Conservation (phyloP, 2,329 filamentous ascomycete genomes). For the Fusarium sp. region DNA sequence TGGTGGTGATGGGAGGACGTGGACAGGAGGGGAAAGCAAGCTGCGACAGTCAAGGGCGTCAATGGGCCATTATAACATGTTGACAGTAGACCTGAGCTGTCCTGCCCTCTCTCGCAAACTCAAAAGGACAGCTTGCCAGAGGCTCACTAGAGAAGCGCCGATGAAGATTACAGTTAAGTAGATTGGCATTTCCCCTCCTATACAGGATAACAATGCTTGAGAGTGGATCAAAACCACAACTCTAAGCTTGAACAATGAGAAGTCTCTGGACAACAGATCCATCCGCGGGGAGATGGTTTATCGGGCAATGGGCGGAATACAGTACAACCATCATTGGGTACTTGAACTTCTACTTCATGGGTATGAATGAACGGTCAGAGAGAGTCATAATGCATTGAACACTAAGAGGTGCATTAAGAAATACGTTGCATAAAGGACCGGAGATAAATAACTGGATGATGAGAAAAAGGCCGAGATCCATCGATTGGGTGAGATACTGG, state of each 20-base stretch:
- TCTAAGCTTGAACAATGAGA: constrained; percentile 47
- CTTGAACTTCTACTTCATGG: constrained; percentile 67
- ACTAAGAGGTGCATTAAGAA: constrained; percentile 72
- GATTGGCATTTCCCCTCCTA: constrained; percentile 78
- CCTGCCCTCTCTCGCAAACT: not conserved
- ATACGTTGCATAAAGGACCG: constrained; percentile 64
- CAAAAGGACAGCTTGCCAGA: constrained; percentile 46
- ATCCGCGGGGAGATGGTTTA: constrained; percentile 64
- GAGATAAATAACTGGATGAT: constrained; percentile 72
- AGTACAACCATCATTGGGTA: constrained; percentile 64
- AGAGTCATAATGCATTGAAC: constrained; percentile 70
- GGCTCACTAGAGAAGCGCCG: constrained; percentile 73
- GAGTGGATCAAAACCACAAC: constrained; percentile 40
- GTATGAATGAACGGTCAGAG: constrained; percentile 66
- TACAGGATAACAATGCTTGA: constrained; percentile 67
- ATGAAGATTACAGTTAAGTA: constrained; percentile 73
- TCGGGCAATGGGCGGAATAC: constrained; percentile 68
- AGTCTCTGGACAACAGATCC: constrained; percentile 67
- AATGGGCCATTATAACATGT: not conserved
- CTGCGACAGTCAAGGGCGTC: not conserved
- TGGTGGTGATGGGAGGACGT: not conserved
- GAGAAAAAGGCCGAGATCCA: constrained; percentile 65
- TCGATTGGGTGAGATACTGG: constrained; percentile 62
- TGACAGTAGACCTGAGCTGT: not conserved
- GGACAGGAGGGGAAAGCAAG: not conserved